Conservation (phyloP, 1,139 yeast species). For the Geotrichum restrictum region DNA sequence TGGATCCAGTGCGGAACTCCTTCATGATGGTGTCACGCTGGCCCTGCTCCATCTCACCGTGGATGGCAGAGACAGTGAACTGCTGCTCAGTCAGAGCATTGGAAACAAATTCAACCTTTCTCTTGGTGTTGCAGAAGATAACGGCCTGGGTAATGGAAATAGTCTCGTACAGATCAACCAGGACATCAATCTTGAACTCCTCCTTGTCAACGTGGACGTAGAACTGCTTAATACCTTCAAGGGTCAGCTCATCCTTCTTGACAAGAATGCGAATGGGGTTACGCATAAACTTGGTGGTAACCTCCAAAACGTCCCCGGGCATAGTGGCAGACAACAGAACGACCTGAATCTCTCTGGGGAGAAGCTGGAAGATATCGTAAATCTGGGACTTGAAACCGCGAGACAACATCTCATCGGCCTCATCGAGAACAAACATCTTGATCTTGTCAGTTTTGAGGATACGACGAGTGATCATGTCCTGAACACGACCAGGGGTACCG, state of each 20-base stretch:
- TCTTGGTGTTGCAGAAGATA: constrained; percentile 88
- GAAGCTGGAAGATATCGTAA: constrained; percentile 74
- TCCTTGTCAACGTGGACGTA: constrained; percentile 84
- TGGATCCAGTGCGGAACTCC: constrained; percentile 53
- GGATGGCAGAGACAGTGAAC: constrained; percentile 91
- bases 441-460: constrained; percentile 62
- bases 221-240: constrained; percentile 88
- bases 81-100: constrained; percentile 73
- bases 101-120: constrained; percentile 87
- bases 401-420: constrained; percentile 87
- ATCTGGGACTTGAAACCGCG: constrained; percentile 93
- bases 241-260: constrained; percentile 79
- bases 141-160: constrained; percentile 93
- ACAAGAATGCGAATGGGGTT: constrained; percentile 90
- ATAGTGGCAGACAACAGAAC: constrained; percentile 94
- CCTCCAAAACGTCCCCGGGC: constrained; percentile 76
- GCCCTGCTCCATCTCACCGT: constrained; percentile 94
- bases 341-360: constrained; percentile 82
- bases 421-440: constrained; percentile 83
- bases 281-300: constrained; percentile 81
- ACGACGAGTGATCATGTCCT: constrained; percentile 81
- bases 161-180: constrained; percentile 92
- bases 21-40: constrained; percentile 87
- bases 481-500: constrained; percentile 94
- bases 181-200: constrained; percentile 92